Conservation (phyloP, 345 rosid genomes). For the Eutrema japonicum region DNA sequence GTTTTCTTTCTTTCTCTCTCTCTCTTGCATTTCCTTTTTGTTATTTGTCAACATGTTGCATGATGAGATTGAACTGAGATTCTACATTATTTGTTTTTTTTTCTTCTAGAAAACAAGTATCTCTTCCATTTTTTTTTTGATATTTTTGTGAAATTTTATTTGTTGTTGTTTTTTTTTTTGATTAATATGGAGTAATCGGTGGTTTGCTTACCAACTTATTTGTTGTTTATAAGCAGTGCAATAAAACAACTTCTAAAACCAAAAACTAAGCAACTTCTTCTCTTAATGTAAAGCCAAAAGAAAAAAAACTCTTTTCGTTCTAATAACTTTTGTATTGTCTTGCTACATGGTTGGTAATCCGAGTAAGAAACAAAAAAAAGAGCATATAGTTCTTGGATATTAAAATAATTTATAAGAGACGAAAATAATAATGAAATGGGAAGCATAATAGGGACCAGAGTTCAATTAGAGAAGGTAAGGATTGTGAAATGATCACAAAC, state of each 20-base stretch:
- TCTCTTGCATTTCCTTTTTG: conserved; percentile 33
- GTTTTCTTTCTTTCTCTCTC: conserved; percentile 14
- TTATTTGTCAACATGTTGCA: conserved; percentile 32
- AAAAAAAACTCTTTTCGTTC: too few relatives aligned
- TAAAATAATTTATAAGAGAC: conserved; percentile 15
- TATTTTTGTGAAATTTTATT: neutral
- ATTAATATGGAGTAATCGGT: too few relatives aligned
- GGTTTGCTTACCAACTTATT: neutral
- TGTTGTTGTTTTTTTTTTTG: neutral
- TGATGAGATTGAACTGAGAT: conserved; percentile 16
- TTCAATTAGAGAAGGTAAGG: conserved; percentile 32
- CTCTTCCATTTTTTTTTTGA: neutral
- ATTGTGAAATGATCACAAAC: conserved; percentile 32
- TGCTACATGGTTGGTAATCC: conserved; percentile 15
- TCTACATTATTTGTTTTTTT: neutral
- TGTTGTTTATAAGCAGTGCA: neutral
- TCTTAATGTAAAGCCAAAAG: neutral
- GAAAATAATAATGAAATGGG: neutral
- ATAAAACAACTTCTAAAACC: neutral
- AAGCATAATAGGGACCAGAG: conserved; percentile 37
- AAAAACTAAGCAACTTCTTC: conserved; percentile 8
- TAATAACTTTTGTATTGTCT: conserved; percentile 1
- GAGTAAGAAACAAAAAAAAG: neutral
- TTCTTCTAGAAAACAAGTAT: neutral
- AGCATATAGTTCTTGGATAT: neutral